phyloP scores from a whole-genome alignment of 148 eudicot genomes.

The Suaeda aralocaspica region DNA sequence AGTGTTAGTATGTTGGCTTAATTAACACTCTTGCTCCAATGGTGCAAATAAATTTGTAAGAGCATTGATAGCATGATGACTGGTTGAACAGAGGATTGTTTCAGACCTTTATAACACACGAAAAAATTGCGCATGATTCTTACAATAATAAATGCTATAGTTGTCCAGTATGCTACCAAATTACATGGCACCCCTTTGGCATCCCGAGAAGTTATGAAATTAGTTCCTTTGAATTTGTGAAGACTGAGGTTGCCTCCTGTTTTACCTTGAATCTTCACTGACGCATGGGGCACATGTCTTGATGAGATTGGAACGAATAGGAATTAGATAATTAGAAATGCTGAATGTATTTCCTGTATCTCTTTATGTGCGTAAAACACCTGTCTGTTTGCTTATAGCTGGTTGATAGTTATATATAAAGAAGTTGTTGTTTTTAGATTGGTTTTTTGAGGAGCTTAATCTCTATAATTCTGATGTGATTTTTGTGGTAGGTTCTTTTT shows the following conservation, averaged over 20 bases:
- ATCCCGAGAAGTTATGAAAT: not conserved
- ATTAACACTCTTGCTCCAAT: not conserved
- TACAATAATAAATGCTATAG: not conserved
- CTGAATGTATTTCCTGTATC: not conserved
- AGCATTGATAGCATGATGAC: not conserved
- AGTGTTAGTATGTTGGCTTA: no score
- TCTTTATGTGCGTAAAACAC: no score
- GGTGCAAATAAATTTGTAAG: not conserved
- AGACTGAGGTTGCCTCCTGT: not conserved
- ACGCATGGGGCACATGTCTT: not conserved
- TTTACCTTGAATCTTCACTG: not conserved
- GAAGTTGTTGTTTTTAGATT: no score
- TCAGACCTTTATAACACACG: not conserved
- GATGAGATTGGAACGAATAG: not conserved
- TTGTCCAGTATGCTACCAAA: not conserved
- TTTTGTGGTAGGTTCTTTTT: no score
- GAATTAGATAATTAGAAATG: not conserved
- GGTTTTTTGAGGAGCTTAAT: no score
- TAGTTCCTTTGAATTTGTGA: not conserved
- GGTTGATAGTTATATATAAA: no score
- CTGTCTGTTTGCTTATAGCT: no score
- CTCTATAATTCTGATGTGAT: no score
- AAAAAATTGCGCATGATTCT: not conserved
- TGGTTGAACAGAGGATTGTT: not conserved
- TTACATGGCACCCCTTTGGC: not conserved